phyloP scores from a whole-genome alignment of 352 stramenopile genomes.

The Pythium sp. region DNA sequence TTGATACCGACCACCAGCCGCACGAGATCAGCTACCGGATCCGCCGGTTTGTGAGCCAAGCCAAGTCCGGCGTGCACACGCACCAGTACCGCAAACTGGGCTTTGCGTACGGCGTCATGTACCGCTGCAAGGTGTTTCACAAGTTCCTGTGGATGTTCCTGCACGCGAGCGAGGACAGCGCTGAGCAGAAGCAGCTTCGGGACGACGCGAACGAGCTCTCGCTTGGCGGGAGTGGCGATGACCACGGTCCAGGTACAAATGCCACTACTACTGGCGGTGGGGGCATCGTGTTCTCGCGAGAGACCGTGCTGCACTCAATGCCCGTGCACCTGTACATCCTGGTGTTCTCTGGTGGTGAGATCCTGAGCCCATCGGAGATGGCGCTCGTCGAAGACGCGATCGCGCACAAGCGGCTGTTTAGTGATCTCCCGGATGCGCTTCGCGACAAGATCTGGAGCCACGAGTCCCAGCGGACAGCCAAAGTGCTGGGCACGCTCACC shows the following conservation, averaged over 20 bases:
- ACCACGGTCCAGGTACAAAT: not conserved
- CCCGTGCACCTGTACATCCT: constrained; percentile 78
- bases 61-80: constrained; percentile 49
- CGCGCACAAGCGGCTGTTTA: constrained; percentile 41
- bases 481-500: constrained; percentile 67
- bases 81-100: constrained; percentile 75
- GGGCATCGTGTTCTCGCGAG: constrained; percentile 71
- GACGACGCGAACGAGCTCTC: constrained; percentile 41
- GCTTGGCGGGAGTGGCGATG: constrained; percentile 29
- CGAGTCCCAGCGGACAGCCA: constrained; percentile 64
- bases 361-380: constrained; percentile 56
- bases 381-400: constrained; percentile 52
- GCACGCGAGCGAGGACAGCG: constrained; percentile 33
- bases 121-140: constrained; percentile 78
- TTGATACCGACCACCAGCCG: not conserved
- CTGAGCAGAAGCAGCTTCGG: constrained; percentile 24
- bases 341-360: constrained; percentile 65
- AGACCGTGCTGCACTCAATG: constrained; percentile 76
- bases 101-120: constrained; percentile 83
- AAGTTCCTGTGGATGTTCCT: constrained; percentile 69
- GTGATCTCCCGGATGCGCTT: constrained; percentile 35
- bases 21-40: constrained; percentile 70
- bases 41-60: constrained; percentile 59
- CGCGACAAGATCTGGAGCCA: constrained; percentile 70
- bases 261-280: constrained; percentile 2